A percentile compares a stretch with the other conserved stretches of the same genome.
Conservation (phyloP, 805 yeast species). For the Candida nanaspora region DNA sequence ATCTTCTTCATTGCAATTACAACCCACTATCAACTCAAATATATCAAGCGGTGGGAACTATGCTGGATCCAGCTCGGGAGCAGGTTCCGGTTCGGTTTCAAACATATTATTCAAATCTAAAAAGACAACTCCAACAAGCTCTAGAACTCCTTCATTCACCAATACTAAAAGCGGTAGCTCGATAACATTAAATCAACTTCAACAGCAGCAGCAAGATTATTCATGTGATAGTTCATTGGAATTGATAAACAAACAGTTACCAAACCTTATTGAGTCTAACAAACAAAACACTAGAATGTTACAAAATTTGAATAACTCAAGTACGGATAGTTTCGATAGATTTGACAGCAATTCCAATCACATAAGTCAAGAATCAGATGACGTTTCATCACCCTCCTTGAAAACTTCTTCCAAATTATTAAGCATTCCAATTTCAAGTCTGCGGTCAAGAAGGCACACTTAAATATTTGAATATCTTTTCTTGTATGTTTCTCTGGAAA, state of each 20-base stretch:
- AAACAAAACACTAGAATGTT: background rate
- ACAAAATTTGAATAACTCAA: conserved; percentile 5
- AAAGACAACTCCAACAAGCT: background rate
- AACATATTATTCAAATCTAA: background rate
- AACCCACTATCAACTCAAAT: background rate
- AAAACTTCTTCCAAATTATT: conserved; percentile 14
- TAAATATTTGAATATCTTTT: background rate
- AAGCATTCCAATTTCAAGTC: conserved; percentile 26
- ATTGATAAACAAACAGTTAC: background rate
- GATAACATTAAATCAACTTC: background rate
- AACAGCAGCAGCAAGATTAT: background rate
- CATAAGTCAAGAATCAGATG: background rate
- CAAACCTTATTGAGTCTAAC: background rate
- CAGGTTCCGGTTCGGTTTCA: background rate
- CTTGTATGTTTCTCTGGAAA: background rate
- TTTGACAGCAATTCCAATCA: background rate
- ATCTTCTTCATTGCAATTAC: background rate
- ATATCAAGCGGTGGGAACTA: background rate
- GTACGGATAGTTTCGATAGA: conserved; percentile 18
- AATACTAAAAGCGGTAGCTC: background rate
- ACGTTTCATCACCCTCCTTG: background rate
- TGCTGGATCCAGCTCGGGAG: background rate
- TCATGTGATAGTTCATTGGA: background rate
- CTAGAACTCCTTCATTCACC: background rate
- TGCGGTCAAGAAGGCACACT: conserved; percentile 3